Evolutionary conservation across 106 monocot species (phyloP).

Genomic region (Phalaenopsis aphrodite): DNA sequence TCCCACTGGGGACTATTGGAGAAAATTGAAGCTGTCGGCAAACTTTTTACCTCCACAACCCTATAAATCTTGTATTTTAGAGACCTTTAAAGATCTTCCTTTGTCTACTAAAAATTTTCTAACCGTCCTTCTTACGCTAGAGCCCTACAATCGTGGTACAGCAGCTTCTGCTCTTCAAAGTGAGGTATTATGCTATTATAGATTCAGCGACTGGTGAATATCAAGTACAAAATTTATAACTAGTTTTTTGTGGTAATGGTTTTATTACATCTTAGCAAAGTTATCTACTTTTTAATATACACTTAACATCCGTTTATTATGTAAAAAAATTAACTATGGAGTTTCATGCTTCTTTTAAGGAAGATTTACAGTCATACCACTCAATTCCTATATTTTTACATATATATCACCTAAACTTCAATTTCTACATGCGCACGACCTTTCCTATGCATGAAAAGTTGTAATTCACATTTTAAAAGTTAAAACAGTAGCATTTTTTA

Average conservation of each 20-base stretch:
- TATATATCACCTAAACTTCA: too few species aligned
- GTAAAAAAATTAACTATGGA: background rate
- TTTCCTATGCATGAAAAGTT: too few species aligned
- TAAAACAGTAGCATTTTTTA: too few species aligned
- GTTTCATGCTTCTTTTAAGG: background rate
- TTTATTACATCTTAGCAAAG: background rate
- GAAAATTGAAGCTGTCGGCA: constrained; percentile 26
- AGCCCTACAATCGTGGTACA: constrained; percentile 32
- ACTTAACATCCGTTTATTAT: background rate
- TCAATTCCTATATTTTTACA: too few species aligned
- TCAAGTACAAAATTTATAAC: background rate
- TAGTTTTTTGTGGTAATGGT: background rate
- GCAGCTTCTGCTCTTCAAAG: constrained; percentile 32
- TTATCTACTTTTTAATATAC: background rate
- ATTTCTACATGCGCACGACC: too few species aligned
- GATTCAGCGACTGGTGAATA: background rate
- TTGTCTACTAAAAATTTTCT: constrained; percentile 23
- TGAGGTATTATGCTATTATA: constrained; percentile 15
- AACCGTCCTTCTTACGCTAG: constrained; percentile 27
- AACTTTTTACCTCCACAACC: constrained; percentile 26
- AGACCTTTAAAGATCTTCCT: constrained; percentile 31
- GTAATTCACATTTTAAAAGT: too few species aligned
- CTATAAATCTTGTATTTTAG: constrained; percentile 26
- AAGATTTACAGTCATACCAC: too few species aligned
- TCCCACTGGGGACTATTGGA: constrained; percentile 33